Percentiles rank a stretch among this genome's conserved stretches.
phyloP scores from a whole-genome alignment of 768 basidiomycete species.

The Agrocybe praecox region DNA sequence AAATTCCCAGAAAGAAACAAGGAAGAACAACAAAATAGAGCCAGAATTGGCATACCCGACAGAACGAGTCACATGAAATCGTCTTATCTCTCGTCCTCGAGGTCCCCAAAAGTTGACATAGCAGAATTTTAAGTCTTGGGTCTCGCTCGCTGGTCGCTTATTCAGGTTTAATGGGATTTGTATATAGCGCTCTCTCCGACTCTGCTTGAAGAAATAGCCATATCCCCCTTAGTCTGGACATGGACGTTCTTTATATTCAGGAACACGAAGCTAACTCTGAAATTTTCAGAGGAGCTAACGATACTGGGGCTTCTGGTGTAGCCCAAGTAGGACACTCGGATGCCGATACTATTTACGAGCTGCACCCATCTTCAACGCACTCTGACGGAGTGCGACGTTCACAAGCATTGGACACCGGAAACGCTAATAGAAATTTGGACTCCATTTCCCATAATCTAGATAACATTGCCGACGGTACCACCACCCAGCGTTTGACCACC shows the following conservation, averaged over 20 bases:
- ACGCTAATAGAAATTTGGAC: neutral
- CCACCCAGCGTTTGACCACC: neutral
- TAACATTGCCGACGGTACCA: neutral
- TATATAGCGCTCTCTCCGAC: no score
- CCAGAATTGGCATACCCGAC: neutral
- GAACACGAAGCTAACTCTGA: no score
- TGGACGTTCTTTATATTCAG: no score
- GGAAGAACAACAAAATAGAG: neutral
- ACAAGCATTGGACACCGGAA: conserved; percentile 9
- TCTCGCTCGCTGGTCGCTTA: no score
- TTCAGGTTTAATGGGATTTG: no score
- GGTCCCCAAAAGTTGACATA: neutral
- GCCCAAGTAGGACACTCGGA: neutral
- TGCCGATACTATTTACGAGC: neutral
- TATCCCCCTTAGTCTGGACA: no score
- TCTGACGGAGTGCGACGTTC: conserved; percentile 16
- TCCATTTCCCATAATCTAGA: no score
- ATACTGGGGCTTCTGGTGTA: no score
- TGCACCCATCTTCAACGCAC: conserved; percentile 8
- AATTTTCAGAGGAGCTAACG: no score
- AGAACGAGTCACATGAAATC: neutral
- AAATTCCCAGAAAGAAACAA: neutral
- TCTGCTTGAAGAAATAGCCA: no score
- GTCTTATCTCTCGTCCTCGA: neutral
- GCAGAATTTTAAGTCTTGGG: neutral